Conservation (phyloP, 208 protist genomes). For the Phytomonas sp. region DNA sequence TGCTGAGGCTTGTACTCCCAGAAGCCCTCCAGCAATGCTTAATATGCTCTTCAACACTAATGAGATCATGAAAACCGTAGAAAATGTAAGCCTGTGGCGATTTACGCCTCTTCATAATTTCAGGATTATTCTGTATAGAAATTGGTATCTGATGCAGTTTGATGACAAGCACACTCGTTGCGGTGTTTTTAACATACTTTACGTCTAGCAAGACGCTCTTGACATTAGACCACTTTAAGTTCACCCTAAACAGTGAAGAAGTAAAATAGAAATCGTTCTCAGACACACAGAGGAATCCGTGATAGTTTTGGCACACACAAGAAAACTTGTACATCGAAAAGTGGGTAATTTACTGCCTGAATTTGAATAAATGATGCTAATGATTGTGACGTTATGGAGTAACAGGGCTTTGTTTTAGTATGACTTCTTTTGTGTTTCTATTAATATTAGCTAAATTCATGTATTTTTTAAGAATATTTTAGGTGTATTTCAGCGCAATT, state of each 20-base stretch:
- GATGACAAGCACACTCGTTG: slow-evolving; percentile 63
- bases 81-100: slow-evolving; percentile 51
- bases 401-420: neutral
- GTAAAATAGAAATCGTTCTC: slow-evolving; percentile 49
- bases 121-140: slow-evolving; percentile 10
- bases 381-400: neutral
- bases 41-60: slow-evolving; percentile 42
- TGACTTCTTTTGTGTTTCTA: neutral
- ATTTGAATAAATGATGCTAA: neutral
- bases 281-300: slow-evolving; percentile 41
- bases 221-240: slow-evolving; percentile 56
- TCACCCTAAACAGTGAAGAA: slow-evolving; percentile 34
- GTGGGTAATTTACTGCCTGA: no score
- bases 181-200: slow-evolving; percentile 60
- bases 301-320: slow-evolving; percentile 62
- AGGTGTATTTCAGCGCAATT: neutral
- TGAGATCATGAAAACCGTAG: slow-evolving; percentile 72
- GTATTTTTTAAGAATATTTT: neutral
- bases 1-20: neutral
- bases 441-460: neutral
- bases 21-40: slow-evolving; percentile 24
- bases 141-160: slow-evolving; percentile 24
- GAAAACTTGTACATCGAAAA: slow-evolving; percentile 33
- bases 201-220: slow-evolving; percentile 55
- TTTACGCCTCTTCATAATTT: slow-evolving; percentile 13